Evolutionary conservation across 2,329 filamentous ascomycete genomes (phyloP).

Genomic region (Reticulascus tulasneorum): DNA sequence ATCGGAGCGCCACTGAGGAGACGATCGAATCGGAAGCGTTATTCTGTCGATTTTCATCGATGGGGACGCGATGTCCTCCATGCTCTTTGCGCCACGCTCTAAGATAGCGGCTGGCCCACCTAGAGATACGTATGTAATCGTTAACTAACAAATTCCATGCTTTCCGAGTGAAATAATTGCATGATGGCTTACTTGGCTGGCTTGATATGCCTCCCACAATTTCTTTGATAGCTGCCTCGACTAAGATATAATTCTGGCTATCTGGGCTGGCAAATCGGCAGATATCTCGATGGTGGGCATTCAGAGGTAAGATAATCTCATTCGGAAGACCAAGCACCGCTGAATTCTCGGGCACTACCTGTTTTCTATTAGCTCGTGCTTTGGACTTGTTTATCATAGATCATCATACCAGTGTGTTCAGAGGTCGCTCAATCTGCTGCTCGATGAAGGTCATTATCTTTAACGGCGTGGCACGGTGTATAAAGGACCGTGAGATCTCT

Average conservation of each 20-base stretch:
- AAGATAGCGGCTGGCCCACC: too few species aligned
- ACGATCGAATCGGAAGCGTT: too few species aligned
- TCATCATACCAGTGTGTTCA: not conserved
- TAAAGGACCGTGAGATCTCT: not conserved
- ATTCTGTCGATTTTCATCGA: too few species aligned
- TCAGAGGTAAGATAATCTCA: not conserved
- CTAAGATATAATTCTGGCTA: not conserved
- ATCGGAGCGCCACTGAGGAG: too few species aligned
- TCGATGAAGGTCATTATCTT: not conserved
- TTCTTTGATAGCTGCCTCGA: not conserved
- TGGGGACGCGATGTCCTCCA: too few species aligned
- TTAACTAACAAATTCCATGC: too few species aligned
- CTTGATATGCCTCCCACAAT: too few species aligned
- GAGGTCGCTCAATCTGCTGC: not conserved
- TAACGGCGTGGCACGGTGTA: not conserved
- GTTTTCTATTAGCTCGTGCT: not conserved
- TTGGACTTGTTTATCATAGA: not conserved
- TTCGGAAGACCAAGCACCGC: not conserved
- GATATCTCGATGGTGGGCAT: not conserved
- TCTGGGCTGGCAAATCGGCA: not conserved
- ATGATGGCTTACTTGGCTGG: too few species aligned
- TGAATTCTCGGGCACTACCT: not conserved
- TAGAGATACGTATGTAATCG: too few species aligned
- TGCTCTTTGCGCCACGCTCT: too few species aligned
- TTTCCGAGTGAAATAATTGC: too few species aligned